These are phyloP conservation scores for Leccinum barrowsii DNA, from an alignment of 768 basidiomycete species.

Conservation along the genomic window DNA sequence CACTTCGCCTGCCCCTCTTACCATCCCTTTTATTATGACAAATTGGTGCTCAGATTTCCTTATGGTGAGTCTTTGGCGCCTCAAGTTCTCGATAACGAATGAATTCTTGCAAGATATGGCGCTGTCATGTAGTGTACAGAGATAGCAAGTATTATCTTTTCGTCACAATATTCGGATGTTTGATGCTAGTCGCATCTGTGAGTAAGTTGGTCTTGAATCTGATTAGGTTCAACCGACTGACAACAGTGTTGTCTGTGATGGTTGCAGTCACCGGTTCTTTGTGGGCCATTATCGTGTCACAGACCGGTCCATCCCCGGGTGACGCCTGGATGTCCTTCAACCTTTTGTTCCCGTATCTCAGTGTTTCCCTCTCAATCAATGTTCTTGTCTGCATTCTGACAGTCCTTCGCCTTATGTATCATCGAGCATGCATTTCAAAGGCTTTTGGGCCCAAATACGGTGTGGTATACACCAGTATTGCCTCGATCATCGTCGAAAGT, in stretches of 20 bases:
- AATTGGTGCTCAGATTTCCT: slow-evolving; percentile 31
- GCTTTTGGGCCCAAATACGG: slow-evolving; percentile 27
- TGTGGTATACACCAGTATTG: slow-evolving; percentile 29
- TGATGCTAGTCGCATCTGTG: slow-evolving; percentile 25
- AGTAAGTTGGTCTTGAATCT: slow-evolving; percentile 10
- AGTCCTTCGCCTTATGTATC: slow-evolving; percentile 30
- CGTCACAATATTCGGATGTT: slow-evolving; percentile 13
- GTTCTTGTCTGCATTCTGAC: slow-evolving; percentile 31
- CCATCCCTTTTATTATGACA: slow-evolving; percentile 25
- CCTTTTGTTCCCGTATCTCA: slow-evolving; percentile 32
- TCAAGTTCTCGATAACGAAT: background rate
- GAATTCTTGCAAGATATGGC: slow-evolving; percentile 27
- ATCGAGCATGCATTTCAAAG: slow-evolving; percentile 22
- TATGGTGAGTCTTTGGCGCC: slow-evolving; percentile 22
- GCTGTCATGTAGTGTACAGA: slow-evolving; percentile 31
- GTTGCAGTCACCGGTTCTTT: slow-evolving; percentile 26
- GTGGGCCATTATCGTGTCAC: slow-evolving; percentile 28
- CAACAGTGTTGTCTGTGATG: background rate
- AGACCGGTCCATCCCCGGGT: slow-evolving; percentile 12
- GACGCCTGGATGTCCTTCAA: slow-evolving; percentile 30
- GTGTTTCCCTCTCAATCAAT: slow-evolving; percentile 33
- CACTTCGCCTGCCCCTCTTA: slow-evolving; percentile 26
- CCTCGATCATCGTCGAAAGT: slow-evolving; percentile 34
- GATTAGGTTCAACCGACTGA: background rate
- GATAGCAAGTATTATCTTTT: slow-evolving; percentile 19